Evolutionary conservation across 2,329 filamentous ascomycete species (phyloP).

Genomic region (Phyllosticta citriasiana): DNA sequence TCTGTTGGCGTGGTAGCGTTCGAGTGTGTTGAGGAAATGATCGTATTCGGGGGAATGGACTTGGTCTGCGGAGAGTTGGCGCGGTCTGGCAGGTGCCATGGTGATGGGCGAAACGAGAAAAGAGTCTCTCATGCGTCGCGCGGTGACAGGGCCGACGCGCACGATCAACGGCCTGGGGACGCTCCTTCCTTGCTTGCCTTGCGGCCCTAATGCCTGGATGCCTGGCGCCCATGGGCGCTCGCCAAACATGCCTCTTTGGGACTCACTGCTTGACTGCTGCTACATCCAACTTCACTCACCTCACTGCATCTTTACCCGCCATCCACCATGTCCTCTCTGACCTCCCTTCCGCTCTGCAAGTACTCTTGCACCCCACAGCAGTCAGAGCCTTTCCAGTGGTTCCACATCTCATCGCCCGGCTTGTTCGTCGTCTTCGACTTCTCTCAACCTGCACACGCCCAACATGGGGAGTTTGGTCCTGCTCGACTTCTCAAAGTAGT

Average conservation of each 20-base stretch:
- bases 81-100: constrained; percentile 36
- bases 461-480: neutral
- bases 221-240: neutral
- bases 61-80: constrained; percentile 36
- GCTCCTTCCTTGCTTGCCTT: neutral
- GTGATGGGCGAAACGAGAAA: constrained; percentile 11
- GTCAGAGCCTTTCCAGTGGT: constrained; percentile 7
- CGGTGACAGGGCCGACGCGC: constrained; percentile 4
- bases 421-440: constrained; percentile 25
- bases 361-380: constrained; percentile 15
- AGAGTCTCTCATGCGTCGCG: neutral
- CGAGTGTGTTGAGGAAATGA: constrained; percentile 65
- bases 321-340: neutral
- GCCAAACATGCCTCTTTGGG: neutral
- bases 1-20: constrained; percentile 65
- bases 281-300: neutral
- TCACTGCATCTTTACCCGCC: neutral
- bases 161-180: neutral
- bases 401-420: constrained; percentile 18
- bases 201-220: too few species aligned
- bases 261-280: neutral
- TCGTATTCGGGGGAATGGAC: constrained; percentile 53
- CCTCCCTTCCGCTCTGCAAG: constrained; percentile 20
- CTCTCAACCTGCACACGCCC: constrained; percentile 15
- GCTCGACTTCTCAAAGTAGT: neutral